Evolutionary conservation across 2,329 filamentous ascomycete species (phyloP), one percentile per base, ranked within the genome.

Genomic region (Rhynchosporium agropyri): DNA sequence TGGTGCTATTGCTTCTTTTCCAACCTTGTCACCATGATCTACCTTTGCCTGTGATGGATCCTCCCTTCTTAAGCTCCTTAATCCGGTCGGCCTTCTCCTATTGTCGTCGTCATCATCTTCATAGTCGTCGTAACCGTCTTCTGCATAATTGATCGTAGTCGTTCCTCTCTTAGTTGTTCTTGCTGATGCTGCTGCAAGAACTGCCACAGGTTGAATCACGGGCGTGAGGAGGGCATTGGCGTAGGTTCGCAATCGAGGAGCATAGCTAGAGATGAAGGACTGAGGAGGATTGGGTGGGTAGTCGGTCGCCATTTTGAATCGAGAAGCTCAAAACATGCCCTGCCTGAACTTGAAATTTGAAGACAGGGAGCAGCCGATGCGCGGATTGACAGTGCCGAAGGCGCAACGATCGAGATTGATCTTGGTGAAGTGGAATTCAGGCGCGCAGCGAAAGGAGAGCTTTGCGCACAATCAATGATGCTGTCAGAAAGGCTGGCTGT

Each of bases 91-190:
- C 62, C 85, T 80, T 66, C 87, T 80, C 29, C 84, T 90, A 1
- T 89, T 88, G 67, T 91, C 85, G 64, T 85, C 82, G 61, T 91
- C 89, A 66, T 92, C 89, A 56, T 90, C 88, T 66, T 92, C 90
- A 61, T 88, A 84, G 72, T 94, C 92, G 69, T 97, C 94, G 73
- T 89, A 96, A 53, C 93, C 93, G 75, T 98, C 94, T 75, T 99
- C 95, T 29, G 95, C 94, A 74, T 99, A 99, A 79, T 97, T 99
- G 78, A 98, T 95, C 67, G 94, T 91, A 40, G 91, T 95, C 1
- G 95, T 98, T 63, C 95, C 95, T 77, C 95, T 89, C 80, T 99
- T 98, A 8, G 95, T 98, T n/a, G 91, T 96, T 74, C 94, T 87
- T 71, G 91, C 84, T 64, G 84, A 79, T 45, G 89, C 85, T 29